Evolutionary conservation across 345 rosid genomes (phyloP), one percentile per base, ranked within the genome.

Genomic region (Citrus australasica): DNA sequence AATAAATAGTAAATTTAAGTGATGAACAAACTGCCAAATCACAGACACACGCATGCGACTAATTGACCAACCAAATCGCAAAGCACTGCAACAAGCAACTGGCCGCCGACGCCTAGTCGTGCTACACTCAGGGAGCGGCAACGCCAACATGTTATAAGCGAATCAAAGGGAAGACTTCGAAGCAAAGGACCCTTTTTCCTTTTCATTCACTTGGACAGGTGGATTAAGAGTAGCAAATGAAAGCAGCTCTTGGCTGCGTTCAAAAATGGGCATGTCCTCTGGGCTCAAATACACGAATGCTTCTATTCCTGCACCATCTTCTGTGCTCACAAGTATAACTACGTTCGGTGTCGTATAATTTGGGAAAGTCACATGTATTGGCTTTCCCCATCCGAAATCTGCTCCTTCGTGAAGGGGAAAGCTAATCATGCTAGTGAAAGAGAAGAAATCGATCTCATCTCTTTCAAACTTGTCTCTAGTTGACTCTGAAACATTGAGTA

Each of bases 361-460:
- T 42, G 16, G 48, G 48, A 42, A 42, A 42, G 48, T 42, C 48
- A 42, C 48, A 0, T 42, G 16, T 10, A 65, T 74, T 73, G 85
- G 84, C 64, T 86, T 84, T 4, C 87, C 85, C 83, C 81, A 84
- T 46, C 85, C 87, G 58, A 86, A 84, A 79, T 86, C 85, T 1
- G 77, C 67, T 4, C 48, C 48, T 42, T 84, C 85, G 14, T 84
- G 79, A 1, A 80, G 19, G 56, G 80, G 83, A 13, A 78, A 82
- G 3, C 80, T 69, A 65, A 42, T 42, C 48, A 42, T 42, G 48
- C 14, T 42, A 1, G 83, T 30, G 22, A 59, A 64, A 21, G 74
- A 77, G 58, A 81, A 83, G 67, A 86, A 76, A 61, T 81, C 79
- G 33, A 37, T 74, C 2, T 64, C 82, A 42, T 42, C 48, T 42